These are phyloP conservation scores for Meripilus lineatus DNA, from an alignment of 1,284 basidiomycete species.

Conservation along the genomic window DNA sequence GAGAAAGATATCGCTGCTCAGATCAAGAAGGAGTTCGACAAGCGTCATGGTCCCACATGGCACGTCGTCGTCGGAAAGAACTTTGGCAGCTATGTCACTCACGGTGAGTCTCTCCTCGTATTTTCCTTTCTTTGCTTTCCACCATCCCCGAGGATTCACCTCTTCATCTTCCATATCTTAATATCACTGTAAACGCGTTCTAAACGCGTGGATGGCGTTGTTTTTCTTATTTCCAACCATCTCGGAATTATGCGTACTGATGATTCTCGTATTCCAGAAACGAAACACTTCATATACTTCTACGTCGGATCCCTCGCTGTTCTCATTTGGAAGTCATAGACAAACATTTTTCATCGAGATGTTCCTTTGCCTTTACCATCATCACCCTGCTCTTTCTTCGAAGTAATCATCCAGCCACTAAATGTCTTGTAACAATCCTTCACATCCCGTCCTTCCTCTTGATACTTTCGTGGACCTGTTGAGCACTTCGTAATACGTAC, in stretches of 20 bases:
- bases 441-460: no score
- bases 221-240: conserved; percentile 3
- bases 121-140: conserved; percentile 6
- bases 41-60: conserved; percentile 90
- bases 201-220: conserved; percentile 12
- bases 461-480: no score
- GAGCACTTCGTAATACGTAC: no score
- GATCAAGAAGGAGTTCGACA: conserved; percentile 97
- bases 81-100: conserved; percentile 96
- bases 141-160: background rate
- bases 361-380: no score
- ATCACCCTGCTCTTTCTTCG: no score
- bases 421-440: no score
- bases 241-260: conserved; percentile 10
- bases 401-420: no score
- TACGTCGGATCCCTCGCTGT: conserved; percentile 87
- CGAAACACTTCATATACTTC: conserved; percentile 97
- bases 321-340: conserved; percentile 92
- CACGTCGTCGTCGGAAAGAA: conserved; percentile 98
- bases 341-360: no score
- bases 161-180: background rate
- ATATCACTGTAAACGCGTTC: background rate
- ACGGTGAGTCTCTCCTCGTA: conserved; percentile 58
- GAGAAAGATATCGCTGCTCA: conserved; percentile 98
- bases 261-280: conserved; percentile 65